Evolutionary conservation across 169 alveolate species (phyloP).

Genomic region (Blepharisma undulans): DNA sequence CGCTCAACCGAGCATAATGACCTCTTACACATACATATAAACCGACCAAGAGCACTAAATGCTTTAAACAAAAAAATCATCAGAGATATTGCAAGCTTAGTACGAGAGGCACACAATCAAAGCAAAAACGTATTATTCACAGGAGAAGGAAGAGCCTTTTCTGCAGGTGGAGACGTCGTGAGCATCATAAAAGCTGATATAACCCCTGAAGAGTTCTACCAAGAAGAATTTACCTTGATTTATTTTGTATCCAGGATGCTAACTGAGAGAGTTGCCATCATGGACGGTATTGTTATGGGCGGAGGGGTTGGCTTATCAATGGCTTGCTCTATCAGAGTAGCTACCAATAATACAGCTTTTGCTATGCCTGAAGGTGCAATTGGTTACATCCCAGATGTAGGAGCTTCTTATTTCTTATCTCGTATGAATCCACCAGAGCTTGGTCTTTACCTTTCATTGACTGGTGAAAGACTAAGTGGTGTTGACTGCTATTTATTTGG

Average conservation of each 20-base stretch:
- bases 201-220: neutral
- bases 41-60: neutral
- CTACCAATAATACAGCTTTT: constrained; percentile 81
- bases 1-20: neutral
- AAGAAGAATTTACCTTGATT: constrained; percentile 68
- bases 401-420: constrained; percentile 84
- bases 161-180: neutral
- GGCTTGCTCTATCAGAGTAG: constrained; percentile 80
- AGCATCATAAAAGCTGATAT: neutral
- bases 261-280: constrained; percentile 35
- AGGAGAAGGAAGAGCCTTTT: neutral
- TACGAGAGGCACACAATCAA: neutral
- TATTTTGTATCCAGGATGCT: constrained; percentile 64
- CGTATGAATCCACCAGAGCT: constrained; percentile 59
- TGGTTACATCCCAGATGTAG: constrained; percentile 90
- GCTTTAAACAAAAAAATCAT: neutral
- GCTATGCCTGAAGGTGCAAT: constrained; percentile 92
- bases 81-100: neutral
- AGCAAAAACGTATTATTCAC: neutral
- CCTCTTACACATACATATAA: neutral
- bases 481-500: constrained; percentile 77
- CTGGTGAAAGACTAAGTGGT: constrained; percentile 83
- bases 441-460: constrained; percentile 82
- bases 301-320: constrained; percentile 90
- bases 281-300: constrained; percentile 90